Conservation (phyloP, 2,329 filamentous ascomycete genomes). For the Alternaria triticina region DNA sequence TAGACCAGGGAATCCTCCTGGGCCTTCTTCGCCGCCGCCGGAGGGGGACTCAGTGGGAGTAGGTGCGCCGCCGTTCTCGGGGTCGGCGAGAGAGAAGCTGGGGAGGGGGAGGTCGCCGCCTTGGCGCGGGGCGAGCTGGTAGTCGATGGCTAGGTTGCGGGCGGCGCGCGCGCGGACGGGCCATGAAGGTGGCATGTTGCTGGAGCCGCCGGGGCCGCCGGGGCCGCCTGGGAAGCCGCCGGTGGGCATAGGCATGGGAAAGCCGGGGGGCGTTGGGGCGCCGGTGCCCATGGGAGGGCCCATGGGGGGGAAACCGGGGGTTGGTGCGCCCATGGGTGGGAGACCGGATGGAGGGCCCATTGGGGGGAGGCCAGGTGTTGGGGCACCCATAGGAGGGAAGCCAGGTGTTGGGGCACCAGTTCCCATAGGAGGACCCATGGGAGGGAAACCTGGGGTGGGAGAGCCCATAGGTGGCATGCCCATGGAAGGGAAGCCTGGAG, state of each 20-base stretch:
- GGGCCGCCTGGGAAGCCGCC: background rate
- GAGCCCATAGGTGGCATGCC: background rate
- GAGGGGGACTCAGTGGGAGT: background rate
- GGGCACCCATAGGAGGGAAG: background rate
- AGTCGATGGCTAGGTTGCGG: slow-evolving; percentile 18
- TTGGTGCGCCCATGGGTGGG: background rate
- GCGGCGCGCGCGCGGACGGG: background rate
- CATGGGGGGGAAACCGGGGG: slow-evolving; percentile 1
- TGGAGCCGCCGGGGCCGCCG: background rate
- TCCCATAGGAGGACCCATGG: background rate
- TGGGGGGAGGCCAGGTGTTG: background rate
- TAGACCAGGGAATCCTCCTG: background rate
- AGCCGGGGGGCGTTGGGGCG: slow-evolving; percentile 1
- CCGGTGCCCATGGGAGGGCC: background rate
- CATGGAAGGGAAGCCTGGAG: background rate
- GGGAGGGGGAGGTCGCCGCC: slow-evolving; percentile 10
- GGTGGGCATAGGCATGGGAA: slow-evolving; percentile 10
- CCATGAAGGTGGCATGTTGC: background rate
- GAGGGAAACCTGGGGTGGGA: background rate
- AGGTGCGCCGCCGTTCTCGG: background rate
- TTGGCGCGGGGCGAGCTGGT: slow-evolving; percentile 23
- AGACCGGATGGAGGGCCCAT: background rate
- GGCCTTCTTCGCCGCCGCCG: background rate
- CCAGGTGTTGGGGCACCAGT: background rate
- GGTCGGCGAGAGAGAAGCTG: slow-evolving; percentile 17